Evolutionary conservation across 1,284 basidiomycete species (phyloP), one percentile per base, ranked within the genome.

Genomic region (Leccinum griseonigrum): DNA sequence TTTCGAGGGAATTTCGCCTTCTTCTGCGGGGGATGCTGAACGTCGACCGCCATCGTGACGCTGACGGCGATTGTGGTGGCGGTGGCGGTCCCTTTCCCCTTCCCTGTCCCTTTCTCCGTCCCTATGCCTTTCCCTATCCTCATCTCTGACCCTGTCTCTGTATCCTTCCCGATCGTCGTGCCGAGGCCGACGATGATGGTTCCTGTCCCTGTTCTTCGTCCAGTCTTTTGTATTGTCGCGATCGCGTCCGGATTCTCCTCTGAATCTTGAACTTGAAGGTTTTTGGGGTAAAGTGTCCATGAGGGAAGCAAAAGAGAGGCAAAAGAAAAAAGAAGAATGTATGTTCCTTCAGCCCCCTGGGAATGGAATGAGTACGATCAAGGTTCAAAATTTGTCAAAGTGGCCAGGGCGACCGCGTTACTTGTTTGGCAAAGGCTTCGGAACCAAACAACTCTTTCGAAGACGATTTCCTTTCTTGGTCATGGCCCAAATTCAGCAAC

Each of bases 251-350:
- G 54, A 66, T 31, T 36, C 55, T 32, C 60, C 57, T 26, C 22
- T 26, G 22, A 26, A 26, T 36, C 62, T 58, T 34, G 63, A 64
- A 18, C 58, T 64, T 1, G 31, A 32, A 2, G 72, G 72, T 31
- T 69, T 74, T 8, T 34, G 10, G 1, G 68, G 71, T 26, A 71
- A 60, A 16, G 68, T 32, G 53, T 68, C 58, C 72, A 72, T 72
- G 22, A 4, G 22, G 10, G 1, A 18, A 40, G 22, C 0, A 11
- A 22, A 40, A 9, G 14, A 1, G 1, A 16, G 18, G 7, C 29
- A 57, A 28, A 29, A 53, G 18, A 18, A 8, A 6, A 11, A 29
- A 29, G 6, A 36, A 32, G 31, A 10, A 10, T 5, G 43, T 22
- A 40, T 14, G 8, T 26, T 16, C 14, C 16, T n/a, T 50, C 36